Evolutionary conservation across 169 alveolate genomes (phyloP).

Genomic region (Plasmodium knowlesi): DNA sequence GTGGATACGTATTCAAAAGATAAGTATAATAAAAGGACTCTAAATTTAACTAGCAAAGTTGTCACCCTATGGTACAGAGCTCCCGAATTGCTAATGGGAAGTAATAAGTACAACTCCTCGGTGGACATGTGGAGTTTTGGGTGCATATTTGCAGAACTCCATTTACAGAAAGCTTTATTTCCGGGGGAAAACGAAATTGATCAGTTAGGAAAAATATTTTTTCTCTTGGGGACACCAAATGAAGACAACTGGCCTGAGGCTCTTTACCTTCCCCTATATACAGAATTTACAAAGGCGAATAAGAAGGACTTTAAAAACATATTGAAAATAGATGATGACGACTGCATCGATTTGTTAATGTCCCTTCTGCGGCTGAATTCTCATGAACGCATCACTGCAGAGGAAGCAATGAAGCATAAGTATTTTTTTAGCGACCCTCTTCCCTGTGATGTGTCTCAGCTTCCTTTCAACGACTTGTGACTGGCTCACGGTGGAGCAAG

Average conservation of each 20-base stretch:
- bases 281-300: conserved; percentile 78
- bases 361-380: conserved; percentile 83
- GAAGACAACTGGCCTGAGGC: conserved; percentile 93
- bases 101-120: conserved; percentile 90
- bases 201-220: conserved; percentile 88
- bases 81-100: conserved; percentile 95
- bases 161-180: conserved; percentile 89
- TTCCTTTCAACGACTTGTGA: conserved; percentile 45
- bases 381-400: conserved; percentile 87
- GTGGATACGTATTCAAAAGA: conserved; percentile 75
- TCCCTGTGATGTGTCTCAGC: conserved; percentile 79
- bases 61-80: conserved; percentile 96
- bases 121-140: conserved; percentile 96
- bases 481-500: background rate
- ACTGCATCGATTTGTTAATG: conserved; percentile 77
- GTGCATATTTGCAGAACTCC: conserved; percentile 94
- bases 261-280: conserved; percentile 77
- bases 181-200: conserved; percentile 91
- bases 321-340: conserved; percentile 73
- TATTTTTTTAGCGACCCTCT: conserved; percentile 83
- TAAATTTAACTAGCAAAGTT: conserved; percentile 89
- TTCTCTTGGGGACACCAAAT: conserved; percentile 88
- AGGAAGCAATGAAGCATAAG: conserved; percentile 87
- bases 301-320: conserved; percentile 71
- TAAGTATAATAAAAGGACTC: conserved; percentile 78